phyloP scores from a whole-genome alignment of 345 rosid species.

The Gossypium thurberi region DNA sequence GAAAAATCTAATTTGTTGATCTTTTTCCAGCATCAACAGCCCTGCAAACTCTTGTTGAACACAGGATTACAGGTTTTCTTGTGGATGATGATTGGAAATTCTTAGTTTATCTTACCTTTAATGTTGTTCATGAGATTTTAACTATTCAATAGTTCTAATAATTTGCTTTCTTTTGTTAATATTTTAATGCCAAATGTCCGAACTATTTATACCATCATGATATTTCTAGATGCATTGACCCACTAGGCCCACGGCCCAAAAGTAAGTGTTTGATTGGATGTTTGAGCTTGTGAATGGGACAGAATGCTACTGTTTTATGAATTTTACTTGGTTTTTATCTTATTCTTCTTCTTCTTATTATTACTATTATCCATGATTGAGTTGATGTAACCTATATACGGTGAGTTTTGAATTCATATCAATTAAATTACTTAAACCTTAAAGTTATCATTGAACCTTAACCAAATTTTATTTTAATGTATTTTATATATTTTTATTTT shows the following conservation, averaged over 20 bases:
- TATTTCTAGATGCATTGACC: background rate
- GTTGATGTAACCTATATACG: too few relatives aligned
- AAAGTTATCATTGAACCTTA: too few relatives aligned
- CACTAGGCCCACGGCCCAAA: background rate
- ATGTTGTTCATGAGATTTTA: background rate
- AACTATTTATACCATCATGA: too few relatives aligned
- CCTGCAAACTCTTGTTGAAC: conserved; percentile 61
- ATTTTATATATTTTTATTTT: too few relatives aligned
- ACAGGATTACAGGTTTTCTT: conserved; percentile 79
- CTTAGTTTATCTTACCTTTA: conserved; percentile 29
- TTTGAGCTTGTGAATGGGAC: too few relatives aligned
- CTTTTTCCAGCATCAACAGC: conserved; percentile 30
- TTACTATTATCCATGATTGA: too few relatives aligned
- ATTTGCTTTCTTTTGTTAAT: background rate
- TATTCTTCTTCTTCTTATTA: too few relatives aligned
- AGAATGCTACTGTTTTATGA: too few relatives aligned
- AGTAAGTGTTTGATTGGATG: background rate
- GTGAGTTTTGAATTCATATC: too few relatives aligned
- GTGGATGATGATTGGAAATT: conserved; percentile 70
- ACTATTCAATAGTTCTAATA: background rate
- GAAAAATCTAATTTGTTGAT: background rate
- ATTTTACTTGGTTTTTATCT: too few relatives aligned
- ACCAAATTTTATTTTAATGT: too few relatives aligned
- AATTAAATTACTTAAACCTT: too few relatives aligned
- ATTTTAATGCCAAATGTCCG: background rate